phyloP scores from a whole-genome alignment of 805 yeast genomes.

The Candida yuanshanica region DNA sequence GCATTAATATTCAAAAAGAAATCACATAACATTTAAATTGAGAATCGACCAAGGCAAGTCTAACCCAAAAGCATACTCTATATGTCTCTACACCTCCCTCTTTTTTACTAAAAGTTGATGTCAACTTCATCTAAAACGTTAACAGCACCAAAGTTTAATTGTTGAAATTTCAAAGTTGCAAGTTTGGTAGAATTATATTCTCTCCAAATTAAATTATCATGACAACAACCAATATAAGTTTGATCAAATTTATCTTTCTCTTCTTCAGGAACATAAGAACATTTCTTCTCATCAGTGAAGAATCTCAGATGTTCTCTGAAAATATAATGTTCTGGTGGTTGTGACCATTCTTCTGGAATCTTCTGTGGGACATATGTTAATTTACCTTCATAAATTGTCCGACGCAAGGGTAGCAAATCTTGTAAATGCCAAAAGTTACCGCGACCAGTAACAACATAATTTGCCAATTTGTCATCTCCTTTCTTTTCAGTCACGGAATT shows the following conservation, averaged over 20 bases:
- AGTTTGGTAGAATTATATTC: slow-evolving; percentile 31
- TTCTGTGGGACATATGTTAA: slow-evolving; percentile 39
- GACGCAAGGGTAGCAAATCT: slow-evolving; percentile 47
- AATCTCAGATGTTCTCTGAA: slow-evolving; percentile 32
- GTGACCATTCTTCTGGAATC: slow-evolving; percentile 33
- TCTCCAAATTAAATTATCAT: slow-evolving; percentile 32
- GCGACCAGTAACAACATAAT: slow-evolving; percentile 30
- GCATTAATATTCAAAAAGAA: not conserved
- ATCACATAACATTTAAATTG: not conserved
- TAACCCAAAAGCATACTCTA: not conserved
- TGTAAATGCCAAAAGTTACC: slow-evolving; percentile 43
- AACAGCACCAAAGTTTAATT: slow-evolving; percentile 12
- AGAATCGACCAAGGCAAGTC: not conserved
- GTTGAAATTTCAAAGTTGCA: slow-evolving; percentile 18
- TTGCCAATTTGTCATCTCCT: slow-evolving; percentile 10
- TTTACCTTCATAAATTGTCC: slow-evolving; percentile 55
- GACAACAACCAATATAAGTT: slow-evolving; percentile 37
- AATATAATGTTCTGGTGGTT: slow-evolving; percentile 24
- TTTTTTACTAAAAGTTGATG: slow-evolving; percentile 8
- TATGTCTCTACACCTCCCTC: not conserved
- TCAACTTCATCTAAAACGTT: slow-evolving; percentile 20
- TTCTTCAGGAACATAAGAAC: slow-evolving; percentile 36
- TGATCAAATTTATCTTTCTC: slow-evolving; percentile 30
- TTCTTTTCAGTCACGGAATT: slow-evolving; percentile 6
- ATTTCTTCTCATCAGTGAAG: slow-evolving; percentile 32